These are phyloP conservation scores for Neofusicoccum kwambonambiense DNA, from an alignment of 2,329 filamentous ascomycete species.

Conservation along the genomic window DNA sequence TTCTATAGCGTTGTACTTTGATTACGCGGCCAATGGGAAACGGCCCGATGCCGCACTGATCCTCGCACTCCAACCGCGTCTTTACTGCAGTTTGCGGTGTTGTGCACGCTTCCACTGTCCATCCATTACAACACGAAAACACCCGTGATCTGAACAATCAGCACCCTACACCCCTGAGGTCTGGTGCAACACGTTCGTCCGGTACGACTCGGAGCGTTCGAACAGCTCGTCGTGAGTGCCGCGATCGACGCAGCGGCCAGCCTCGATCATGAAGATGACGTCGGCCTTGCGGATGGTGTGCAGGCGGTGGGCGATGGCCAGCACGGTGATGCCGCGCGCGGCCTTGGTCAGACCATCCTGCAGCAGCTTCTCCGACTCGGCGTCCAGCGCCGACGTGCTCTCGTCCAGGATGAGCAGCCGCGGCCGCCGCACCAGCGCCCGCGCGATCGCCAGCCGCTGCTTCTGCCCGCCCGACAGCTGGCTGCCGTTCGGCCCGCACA, in stretches of 20 bases:
- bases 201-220: constrained; percentile 49
- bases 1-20: background rate
- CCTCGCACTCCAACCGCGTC: background rate
- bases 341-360: constrained; percentile 40
- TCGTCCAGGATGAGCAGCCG: constrained; percentile 44
- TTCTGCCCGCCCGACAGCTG: constrained; percentile 45
- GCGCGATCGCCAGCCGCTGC: constrained; percentile 44
- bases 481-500: constrained; percentile 40
- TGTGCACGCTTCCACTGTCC: background rate
- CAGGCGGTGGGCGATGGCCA: constrained; percentile 47
- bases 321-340: constrained; percentile 38
- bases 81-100: background rate
- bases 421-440: constrained; percentile 43
- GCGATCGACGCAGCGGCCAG: constrained; percentile 48
- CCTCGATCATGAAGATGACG: constrained; percentile 45
- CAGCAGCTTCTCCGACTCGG: constrained; percentile 42
- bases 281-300: constrained; percentile 44
- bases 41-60: background rate
- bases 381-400: constrained; percentile 44
- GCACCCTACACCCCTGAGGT: constrained; percentile 31
- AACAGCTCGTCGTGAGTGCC: constrained; percentile 52
- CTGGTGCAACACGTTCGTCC: constrained; percentile 52
- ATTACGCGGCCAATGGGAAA: background rate
- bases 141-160: background rate
- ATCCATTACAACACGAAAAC: background rate